These are phyloP conservation scores for Nothopassalora personata DNA, from an alignment of 2,329 filamentous ascomycete genomes.

Conservation along the genomic window DNA sequence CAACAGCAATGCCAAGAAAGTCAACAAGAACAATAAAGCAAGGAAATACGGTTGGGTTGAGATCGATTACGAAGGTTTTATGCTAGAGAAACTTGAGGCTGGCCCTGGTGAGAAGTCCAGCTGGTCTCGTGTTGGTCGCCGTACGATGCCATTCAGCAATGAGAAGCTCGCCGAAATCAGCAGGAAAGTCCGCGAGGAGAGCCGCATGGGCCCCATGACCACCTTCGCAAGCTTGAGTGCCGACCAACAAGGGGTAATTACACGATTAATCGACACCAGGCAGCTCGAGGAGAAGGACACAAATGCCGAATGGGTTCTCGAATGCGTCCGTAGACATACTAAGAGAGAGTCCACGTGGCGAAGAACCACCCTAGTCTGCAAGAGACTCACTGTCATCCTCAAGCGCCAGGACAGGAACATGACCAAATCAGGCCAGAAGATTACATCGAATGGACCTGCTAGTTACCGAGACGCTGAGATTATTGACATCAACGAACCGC, in stretches of 20 bases:
- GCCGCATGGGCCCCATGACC: conserved; percentile 2
- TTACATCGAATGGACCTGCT: background rate
- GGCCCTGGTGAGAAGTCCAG: background rate
- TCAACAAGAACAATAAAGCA: background rate
- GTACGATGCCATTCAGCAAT: background rate
- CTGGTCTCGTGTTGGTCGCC: conserved; percentile 5
- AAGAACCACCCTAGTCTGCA: background rate
- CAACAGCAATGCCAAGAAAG: background rate
- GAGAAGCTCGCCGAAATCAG: conserved; percentile 3
- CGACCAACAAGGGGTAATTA: conserved; percentile 7
- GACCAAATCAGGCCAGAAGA: background rate
- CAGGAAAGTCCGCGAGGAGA: conserved; percentile 1
- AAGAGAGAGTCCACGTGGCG: background rate
- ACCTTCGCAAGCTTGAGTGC: background rate
- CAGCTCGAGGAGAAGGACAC: conserved; percentile 5
- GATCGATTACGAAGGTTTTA: background rate
- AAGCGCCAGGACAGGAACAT: conserved; percentile 4
- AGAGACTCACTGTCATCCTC: conserved; percentile 3
- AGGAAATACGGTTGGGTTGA: conserved; percentile 1
- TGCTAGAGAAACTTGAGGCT: conserved; percentile 2
- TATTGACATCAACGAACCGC: conserved; percentile 2
- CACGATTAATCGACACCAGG: background rate
- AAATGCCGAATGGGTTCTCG: conserved; percentile 8
- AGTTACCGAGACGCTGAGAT: conserved; percentile 3
- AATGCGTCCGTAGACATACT: background rate